Conservation (phyloP, 306 rosid genomes). For the Medicago ruthenica region DNA sequence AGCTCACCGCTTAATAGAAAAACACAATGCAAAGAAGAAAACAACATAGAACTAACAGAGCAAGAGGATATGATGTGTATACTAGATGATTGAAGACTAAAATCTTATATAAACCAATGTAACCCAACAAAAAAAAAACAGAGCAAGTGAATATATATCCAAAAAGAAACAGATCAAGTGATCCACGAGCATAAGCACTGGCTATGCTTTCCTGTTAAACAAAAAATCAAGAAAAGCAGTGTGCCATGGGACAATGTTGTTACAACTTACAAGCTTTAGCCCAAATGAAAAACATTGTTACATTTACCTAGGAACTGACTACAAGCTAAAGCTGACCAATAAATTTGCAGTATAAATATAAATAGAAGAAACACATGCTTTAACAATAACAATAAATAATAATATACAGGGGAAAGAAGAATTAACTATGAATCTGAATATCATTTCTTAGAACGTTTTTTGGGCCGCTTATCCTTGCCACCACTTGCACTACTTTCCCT, state of each 20-base stretch:
- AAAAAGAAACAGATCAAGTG: neutral
- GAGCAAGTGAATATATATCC: neutral
- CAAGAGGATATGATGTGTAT: too few relatives aligned
- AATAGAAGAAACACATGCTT: conserved; percentile 31
- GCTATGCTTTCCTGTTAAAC: conserved; percentile 47
- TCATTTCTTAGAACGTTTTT: conserved; percentile 68
- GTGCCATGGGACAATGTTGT: conserved; percentile 38
- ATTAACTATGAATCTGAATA: neutral
- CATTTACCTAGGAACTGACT: conserved; percentile 43
- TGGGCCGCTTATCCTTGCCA: conserved; percentile 59
- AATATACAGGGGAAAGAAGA: conserved; percentile 39
- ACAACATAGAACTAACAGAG: too few relatives aligned
- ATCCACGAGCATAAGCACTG: conserved; percentile 6
- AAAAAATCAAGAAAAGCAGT: conserved; percentile 48
- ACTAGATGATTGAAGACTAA: too few relatives aligned
- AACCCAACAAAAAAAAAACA: neutral
- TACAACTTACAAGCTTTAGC: conserved; percentile 48
- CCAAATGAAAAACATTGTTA: conserved; percentile 44
- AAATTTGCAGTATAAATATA: conserved; percentile 46
- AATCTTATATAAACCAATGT: too few relatives aligned
- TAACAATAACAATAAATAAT: conserved; percentile 37
- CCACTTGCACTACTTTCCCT: conserved; percentile 67
- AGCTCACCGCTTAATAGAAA: neutral
- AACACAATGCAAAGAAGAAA: neutral
- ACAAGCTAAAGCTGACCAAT: conserved; percentile 46